These are phyloP conservation scores for Lachancea fermentati DNA, from an alignment of 805 yeast species.

Conservation along the genomic window DNA sequence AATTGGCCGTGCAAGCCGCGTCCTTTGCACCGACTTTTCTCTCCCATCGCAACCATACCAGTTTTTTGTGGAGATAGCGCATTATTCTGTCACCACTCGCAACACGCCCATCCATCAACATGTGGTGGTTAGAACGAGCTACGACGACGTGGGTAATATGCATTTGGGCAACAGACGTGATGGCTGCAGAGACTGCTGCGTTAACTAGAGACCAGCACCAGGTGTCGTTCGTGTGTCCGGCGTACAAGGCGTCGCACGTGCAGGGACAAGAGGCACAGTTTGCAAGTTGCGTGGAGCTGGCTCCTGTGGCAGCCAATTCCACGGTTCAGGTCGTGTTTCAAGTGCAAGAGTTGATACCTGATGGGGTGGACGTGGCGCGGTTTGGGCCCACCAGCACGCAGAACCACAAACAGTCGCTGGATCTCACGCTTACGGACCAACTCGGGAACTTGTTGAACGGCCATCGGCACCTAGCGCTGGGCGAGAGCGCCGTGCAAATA, in stretches of 20 bases:
- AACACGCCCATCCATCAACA: too few relatives aligned
- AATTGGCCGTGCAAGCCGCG: too few relatives aligned
- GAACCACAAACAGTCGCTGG: slow-evolving; percentile 21
- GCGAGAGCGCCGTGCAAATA: slow-evolving; percentile 15
- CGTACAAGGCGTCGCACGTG: slow-evolving; percentile 4
- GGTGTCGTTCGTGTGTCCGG: slow-evolving; percentile 7
- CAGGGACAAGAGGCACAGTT: background rate
- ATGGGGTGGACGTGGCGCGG: slow-evolving; percentile 14
- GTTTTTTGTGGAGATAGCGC: too few relatives aligned
- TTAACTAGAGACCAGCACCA: background rate
- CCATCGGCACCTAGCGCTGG: slow-evolving; percentile 14
- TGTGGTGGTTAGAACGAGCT: too few relatives aligned
- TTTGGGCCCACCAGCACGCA: slow-evolving; percentile 25
- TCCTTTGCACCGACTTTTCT: too few relatives aligned
- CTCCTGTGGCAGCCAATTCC: slow-evolving; percentile 2
- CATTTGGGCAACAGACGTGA: too few relatives aligned
- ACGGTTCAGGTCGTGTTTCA: slow-evolving; percentile 15
- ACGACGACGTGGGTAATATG: too few relatives aligned
- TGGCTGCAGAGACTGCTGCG: background rate
- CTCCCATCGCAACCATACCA: too few relatives aligned
- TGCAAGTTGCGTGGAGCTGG: slow-evolving; percentile 3
- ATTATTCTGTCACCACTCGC: too few relatives aligned
- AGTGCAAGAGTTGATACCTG: slow-evolving; percentile 15
- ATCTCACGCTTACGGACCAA: slow-evolving; percentile 13
- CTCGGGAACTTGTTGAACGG: slow-evolving; percentile 17